Conservation (phyloP, 1,139 yeast species). For the Groenewaldozyma sp. region DNA sequence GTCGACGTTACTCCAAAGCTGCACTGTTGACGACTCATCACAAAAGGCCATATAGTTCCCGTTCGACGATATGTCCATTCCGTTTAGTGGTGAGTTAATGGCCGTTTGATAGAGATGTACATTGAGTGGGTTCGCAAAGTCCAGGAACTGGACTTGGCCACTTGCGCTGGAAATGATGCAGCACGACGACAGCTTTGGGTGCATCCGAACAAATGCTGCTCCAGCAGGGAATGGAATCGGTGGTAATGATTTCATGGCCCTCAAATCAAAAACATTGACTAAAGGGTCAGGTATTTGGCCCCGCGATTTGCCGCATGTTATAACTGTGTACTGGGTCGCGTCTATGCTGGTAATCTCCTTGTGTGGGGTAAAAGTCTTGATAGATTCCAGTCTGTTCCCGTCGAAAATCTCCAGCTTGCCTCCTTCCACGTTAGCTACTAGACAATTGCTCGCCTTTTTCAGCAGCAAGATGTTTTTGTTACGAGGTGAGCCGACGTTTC, state of each 20-base stretch:
- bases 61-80: conserved; percentile 60
- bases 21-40: conserved; percentile 57
- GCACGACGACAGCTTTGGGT: conserved; percentile 78
- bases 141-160: conserved; percentile 83
- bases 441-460: conserved; percentile 33
- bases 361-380: conserved; percentile 62
- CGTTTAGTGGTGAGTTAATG: conserved; percentile 38
- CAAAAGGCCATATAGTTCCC: conserved; percentile 72
- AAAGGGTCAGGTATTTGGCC: conserved; percentile 62
- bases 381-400: conserved; percentile 45
- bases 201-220: conserved; percentile 74
- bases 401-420: conserved; percentile 78
- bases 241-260: conserved; percentile 62
- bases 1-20: conserved; percentile 53
- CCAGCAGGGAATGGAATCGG: conserved; percentile 90
- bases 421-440: conserved; percentile 56
- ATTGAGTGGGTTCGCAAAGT: conserved; percentile 66
- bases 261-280: conserved; percentile 72
- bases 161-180: conserved; percentile 62
- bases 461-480: conserved; percentile 23
- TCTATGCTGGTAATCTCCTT: conserved; percentile 73
- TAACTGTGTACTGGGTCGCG: conserved; percentile 62
- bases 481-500: too few relatives aligned
- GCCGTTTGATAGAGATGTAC: conserved; percentile 36
- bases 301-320: conserved; percentile 73